Conservation (phyloP, 768 basidiomycete species). For the Paxillus rubicundulus region DNA sequence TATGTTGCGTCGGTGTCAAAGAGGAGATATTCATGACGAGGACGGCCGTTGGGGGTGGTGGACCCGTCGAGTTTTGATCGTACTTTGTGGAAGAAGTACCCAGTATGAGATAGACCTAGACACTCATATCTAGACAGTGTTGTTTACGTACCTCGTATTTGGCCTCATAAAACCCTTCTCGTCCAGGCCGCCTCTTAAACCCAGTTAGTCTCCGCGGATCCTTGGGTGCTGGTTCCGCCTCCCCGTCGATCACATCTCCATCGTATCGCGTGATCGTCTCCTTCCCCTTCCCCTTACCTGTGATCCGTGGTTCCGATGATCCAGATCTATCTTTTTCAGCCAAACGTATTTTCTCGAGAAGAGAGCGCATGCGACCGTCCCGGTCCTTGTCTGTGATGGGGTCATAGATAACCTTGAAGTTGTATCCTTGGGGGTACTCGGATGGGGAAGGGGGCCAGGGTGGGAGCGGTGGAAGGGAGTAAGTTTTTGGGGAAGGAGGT, state of each 20-base stretch:
- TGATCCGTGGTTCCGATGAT: slow-evolving; percentile 40
- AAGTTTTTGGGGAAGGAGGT: slow-evolving; percentile 30
- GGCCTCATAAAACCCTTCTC: slow-evolving; percentile 43
- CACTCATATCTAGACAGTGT: not conserved
- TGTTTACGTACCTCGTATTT: slow-evolving; percentile 54
- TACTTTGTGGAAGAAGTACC: slow-evolving; percentile 46
- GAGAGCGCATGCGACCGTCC: slow-evolving; percentile 37
- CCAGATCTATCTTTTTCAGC: slow-evolving; percentile 30
- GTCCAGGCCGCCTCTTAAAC: slow-evolving; percentile 30
- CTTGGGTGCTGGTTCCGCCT: slow-evolving; percentile 37
- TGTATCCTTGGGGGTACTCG: slow-evolving; percentile 45
- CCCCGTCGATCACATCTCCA: slow-evolving; percentile 52
- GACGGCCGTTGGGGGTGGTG: slow-evolving; percentile 72
- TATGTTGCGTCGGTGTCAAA: slow-evolving; percentile 61
- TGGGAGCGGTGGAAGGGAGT: slow-evolving; percentile 44
- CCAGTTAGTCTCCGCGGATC: slow-evolving; percentile 57
- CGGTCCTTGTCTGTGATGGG: slow-evolving; percentile 48
- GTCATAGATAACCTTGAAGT: slow-evolving; percentile 67
- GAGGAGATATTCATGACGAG: slow-evolving; percentile 71
- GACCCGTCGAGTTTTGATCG: slow-evolving; percentile 67
- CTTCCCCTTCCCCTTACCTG: slow-evolving; percentile 64
- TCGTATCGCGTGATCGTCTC: slow-evolving; percentile 52
- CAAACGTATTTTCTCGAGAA: slow-evolving; percentile 41
- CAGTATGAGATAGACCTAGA: slow-evolving; percentile 4
- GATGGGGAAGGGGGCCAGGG: slow-evolving; percentile 56